A percentile compares a stretch with the other conserved stretches of the same genome.
Evolutionary conservation across 2,329 filamentous ascomycete genomes (phyloP).

Genomic region (Cladorrhinum sp.): DNA sequence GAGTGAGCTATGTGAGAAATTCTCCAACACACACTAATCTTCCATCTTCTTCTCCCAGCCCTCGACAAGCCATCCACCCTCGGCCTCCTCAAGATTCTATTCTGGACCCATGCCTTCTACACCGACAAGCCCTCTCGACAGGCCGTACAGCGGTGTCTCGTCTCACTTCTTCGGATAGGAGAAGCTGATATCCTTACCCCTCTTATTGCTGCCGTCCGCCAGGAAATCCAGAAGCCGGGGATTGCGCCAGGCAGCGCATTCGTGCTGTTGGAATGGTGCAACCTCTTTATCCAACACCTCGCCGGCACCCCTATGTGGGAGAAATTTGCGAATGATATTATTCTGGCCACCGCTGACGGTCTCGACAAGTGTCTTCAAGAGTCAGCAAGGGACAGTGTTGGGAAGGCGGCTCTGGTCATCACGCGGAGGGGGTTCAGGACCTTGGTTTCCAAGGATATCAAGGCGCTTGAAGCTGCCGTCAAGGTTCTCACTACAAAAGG

Average conservation of each 20-base stretch:
- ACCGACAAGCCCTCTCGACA: conserved; percentile 78
- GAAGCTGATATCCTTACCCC: conserved; percentile 58
- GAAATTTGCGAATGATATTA: conserved; percentile 60
- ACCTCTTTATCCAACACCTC: conserved; percentile 70
- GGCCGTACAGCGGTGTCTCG: conserved; percentile 78
- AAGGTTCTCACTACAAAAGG: conserved; percentile 66
- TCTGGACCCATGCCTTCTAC: conserved; percentile 85
- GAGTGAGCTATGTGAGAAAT: conserved; percentile 24
- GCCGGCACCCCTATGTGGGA: conserved; percentile 61
- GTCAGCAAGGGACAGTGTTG: conserved; percentile 61
- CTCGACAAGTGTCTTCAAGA: conserved; percentile 74
- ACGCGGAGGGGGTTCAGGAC: conserved; percentile 77
- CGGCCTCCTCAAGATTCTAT: conserved; percentile 67
- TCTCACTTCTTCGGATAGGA: conserved; percentile 55
- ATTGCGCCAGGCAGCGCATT: conserved; percentile 81
- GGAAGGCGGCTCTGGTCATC: conserved; percentile 70
- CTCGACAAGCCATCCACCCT: conserved; percentile 49
- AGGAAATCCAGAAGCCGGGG: conserved; percentile 71
- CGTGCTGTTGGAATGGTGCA: conserved; percentile 87
- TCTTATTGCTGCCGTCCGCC: conserved; percentile 64
- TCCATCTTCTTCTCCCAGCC: conserved; percentile 33
- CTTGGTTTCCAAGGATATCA: conserved; percentile 60
- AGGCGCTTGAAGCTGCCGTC: conserved; percentile 61
- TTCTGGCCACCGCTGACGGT: conserved; percentile 67
- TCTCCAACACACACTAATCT: conserved; percentile 11